Evolutionary conservation across 2,329 filamentous ascomycete genomes (phyloP).

Genomic region (Fusarium sp.): DNA sequence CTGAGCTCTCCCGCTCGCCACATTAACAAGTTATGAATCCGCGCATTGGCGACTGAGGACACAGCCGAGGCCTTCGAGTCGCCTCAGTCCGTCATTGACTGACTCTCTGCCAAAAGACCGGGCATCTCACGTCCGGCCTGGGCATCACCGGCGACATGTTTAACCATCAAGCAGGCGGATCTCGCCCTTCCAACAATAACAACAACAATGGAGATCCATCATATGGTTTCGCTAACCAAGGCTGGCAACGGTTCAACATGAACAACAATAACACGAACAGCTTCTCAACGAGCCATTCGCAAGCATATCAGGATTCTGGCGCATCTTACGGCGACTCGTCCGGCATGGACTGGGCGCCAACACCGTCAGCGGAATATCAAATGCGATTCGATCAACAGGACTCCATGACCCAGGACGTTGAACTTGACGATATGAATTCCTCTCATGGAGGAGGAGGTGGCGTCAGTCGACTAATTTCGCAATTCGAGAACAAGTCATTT

Average conservation of each 20-base stretch:
- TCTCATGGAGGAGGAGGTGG: constrained; percentile 45
- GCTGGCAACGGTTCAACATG: constrained; percentile 50
- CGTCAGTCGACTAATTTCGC: constrained; percentile 55
- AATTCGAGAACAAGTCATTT: constrained; percentile 56
- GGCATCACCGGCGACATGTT: constrained; percentile 54
- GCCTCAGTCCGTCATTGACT: constrained; percentile 54
- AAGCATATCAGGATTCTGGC: constrained; percentile 44
- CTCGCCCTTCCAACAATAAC: constrained; percentile 48
- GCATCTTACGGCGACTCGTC: constrained; percentile 46
- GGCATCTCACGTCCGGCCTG: constrained; percentile 50
- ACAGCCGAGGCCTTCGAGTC: constrained; percentile 54
- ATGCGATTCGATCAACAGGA: constrained; percentile 46
- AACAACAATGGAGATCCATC: constrained; percentile 47
- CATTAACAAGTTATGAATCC: constrained; percentile 54
- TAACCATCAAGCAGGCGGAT: constrained; percentile 51
- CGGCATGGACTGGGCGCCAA: constrained; percentile 56
- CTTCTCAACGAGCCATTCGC: constrained; percentile 42
- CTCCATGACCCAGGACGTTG: constrained; percentile 41
- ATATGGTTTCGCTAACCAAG: constrained; percentile 50
- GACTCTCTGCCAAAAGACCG: constrained; percentile 51
- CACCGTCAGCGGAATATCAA: constrained; percentile 46
- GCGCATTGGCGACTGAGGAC: constrained; percentile 52
- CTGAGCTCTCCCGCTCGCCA: constrained; percentile 50
- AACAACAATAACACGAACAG: constrained; percentile 37
- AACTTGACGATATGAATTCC: constrained; percentile 46